Evolutionary conservation across 1,139 yeast genomes (phyloP).

Genomic region (Torulaspora globosa): DNA sequence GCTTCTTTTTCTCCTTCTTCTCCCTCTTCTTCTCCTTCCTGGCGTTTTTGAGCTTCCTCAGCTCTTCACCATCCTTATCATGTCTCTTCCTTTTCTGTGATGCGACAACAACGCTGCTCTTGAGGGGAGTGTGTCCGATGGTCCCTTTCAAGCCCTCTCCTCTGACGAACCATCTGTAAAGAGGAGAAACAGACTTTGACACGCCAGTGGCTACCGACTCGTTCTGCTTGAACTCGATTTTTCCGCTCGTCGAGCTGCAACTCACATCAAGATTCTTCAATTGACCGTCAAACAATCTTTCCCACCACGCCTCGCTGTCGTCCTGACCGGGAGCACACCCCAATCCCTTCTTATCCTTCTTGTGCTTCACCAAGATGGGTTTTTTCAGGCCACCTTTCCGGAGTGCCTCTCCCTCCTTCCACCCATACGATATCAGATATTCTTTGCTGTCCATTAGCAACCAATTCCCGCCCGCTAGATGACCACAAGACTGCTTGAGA

Average conservation of each 20-base stretch:
- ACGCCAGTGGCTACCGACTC: constrained; percentile 45
- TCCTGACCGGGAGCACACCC: constrained; percentile 42
- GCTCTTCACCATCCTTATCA: constrained; percentile 28
- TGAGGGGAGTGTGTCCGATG: constrained; percentile 40
- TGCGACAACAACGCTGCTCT: not conserved
- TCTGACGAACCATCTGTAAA: constrained; percentile 66
- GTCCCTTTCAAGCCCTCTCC: constrained; percentile 87
- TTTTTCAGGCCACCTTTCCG: constrained; percentile 73
- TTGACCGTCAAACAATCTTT: constrained; percentile 87
- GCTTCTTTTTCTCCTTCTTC: constrained; percentile 25
- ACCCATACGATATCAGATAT: constrained; percentile 76
- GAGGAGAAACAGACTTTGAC: constrained; percentile 52
- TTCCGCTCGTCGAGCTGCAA: constrained; percentile 36
- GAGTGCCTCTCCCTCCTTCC: constrained; percentile 89
- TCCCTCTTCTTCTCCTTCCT: constrained; percentile 25
- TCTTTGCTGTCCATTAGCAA: constrained; percentile 63
- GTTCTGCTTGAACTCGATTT: constrained; percentile 44
- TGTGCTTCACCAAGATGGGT: constrained; percentile 86
- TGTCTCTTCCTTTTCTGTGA: constrained; percentile 25
- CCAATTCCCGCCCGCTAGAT: not conserved
- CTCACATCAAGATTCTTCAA: constrained; percentile 70
- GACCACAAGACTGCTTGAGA: constrained; percentile 2
- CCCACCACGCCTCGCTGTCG: constrained; percentile 93
- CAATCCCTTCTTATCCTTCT: constrained; percentile 84
- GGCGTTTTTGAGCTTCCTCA: constrained; percentile 31